Conservation (phyloP, 345 rosid species). For the Eucalyptus melliodora region DNA sequence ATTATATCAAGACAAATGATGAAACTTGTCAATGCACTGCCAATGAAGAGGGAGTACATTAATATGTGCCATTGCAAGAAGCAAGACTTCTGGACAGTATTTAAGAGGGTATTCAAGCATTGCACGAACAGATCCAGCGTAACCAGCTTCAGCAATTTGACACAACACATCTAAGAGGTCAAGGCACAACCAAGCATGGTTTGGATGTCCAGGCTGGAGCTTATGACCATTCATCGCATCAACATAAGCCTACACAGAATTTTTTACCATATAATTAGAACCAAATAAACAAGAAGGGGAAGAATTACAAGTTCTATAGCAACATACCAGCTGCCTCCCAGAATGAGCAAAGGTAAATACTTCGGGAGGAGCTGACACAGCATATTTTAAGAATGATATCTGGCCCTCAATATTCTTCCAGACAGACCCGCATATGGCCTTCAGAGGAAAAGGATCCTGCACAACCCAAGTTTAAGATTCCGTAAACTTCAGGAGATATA, state of each 20-base stretch:
- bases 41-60: constrained; percentile 26
- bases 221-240: constrained; percentile 61
- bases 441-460: constrained; percentile 92
- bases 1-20: background rate
- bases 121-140: constrained; percentile 41
- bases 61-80: constrained; percentile 75
- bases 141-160: constrained; percentile 89
- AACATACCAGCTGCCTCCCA: constrained; percentile 71
- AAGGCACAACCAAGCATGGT: constrained; percentile 87
- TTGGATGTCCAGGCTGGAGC: constrained; percentile 58
- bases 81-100: constrained; percentile 81
- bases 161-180: constrained; percentile 83
- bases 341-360: constrained; percentile 83
- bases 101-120: constrained; percentile 76
- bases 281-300: background rate
- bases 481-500: background rate
- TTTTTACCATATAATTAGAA: background rate
- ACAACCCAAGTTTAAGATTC: background rate
- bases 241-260: constrained; percentile 42
- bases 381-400: constrained; percentile 76
- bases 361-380: constrained; percentile 70
- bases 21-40: background rate
- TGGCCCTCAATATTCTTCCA: constrained; percentile 94
- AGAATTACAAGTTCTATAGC: background rate
- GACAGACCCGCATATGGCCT: constrained; percentile 59